These are phyloP conservation scores for Lignosus rhinocerotis DNA, from an alignment of 1,284 basidiomycete genomes.

Conservation along the genomic window DNA sequence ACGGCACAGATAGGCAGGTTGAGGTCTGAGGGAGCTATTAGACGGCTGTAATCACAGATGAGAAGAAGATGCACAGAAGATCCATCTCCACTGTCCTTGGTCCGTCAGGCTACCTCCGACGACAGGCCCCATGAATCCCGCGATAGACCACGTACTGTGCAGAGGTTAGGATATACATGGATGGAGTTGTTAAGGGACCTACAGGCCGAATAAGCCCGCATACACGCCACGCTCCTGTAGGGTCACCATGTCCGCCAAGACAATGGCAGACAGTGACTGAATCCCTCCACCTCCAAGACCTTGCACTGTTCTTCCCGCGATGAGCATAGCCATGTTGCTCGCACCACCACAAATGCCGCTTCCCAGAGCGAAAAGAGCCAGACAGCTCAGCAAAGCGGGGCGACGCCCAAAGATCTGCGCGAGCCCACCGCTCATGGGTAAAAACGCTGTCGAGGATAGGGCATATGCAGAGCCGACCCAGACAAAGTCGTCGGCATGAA, in stretches of 20 bases:
- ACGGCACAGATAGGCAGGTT: slow-evolving; percentile 25
- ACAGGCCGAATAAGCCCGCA: slow-evolving; percentile 22
- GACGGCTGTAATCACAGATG: background rate
- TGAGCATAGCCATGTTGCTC: slow-evolving; percentile 32
- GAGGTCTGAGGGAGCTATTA: slow-evolving; percentile 8
- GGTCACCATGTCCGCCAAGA: slow-evolving; percentile 24
- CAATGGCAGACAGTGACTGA: slow-evolving; percentile 30
- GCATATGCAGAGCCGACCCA: slow-evolving; percentile 25
- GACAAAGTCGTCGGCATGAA: slow-evolving; percentile 15
- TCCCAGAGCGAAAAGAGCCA: slow-evolving; percentile 17
- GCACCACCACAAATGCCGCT: slow-evolving; percentile 41
- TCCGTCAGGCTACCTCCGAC: slow-evolving; percentile 22
- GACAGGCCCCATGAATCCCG: slow-evolving; percentile 2
- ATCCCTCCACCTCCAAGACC: slow-evolving; percentile 50
- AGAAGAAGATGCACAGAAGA: slow-evolving; percentile 20
- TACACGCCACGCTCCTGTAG: slow-evolving; percentile 23
- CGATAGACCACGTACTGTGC: slow-evolving; percentile 4
- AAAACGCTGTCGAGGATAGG: slow-evolving; percentile 31
- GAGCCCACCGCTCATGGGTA: slow-evolving; percentile 32
- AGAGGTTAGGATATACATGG: background rate
- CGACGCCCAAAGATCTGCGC: slow-evolving; percentile 21
- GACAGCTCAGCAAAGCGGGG: slow-evolving; percentile 7
- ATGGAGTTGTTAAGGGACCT: background rate
- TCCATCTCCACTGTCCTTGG: slow-evolving; percentile 25
- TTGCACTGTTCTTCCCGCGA: slow-evolving; percentile 42